Conservation (phyloP, 2,329 filamentous ascomycete species). For the Neoarthrinium moseri region DNA sequence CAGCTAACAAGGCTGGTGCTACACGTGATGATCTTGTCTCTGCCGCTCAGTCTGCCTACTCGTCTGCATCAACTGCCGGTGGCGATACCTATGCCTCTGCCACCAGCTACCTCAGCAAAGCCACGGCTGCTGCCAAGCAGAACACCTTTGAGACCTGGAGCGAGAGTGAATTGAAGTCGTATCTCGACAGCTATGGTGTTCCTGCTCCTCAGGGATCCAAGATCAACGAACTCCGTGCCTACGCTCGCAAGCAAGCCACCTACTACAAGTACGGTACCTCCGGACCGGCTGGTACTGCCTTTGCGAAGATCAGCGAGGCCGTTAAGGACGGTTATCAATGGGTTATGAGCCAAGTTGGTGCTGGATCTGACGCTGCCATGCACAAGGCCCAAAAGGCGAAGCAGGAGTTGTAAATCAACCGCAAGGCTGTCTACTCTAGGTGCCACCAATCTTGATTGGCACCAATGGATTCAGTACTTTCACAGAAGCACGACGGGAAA, state of each 20-base stretch:
- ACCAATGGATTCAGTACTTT: background rate
- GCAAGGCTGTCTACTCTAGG: background rate
- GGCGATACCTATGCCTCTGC: conserved; percentile 62
- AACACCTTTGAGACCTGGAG: conserved; percentile 72
- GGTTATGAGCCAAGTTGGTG: conserved; percentile 46
- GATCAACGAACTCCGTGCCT: conserved; percentile 67
- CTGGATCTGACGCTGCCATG: conserved; percentile 48
- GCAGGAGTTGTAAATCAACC: conserved; percentile 46
- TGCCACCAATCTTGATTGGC: background rate
- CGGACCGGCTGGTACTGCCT: conserved; percentile 62
- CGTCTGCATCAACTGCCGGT: conserved; percentile 57
- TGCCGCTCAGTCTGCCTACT: conserved; percentile 61
- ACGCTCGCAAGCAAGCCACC: conserved; percentile 70
- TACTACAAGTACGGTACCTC: conserved; percentile 77
- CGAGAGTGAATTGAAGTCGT: conserved; percentile 71
- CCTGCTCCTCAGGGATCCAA: conserved; percentile 65
- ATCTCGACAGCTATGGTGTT: conserved; percentile 77
- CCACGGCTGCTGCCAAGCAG: conserved; percentile 65
- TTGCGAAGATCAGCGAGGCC: conserved; percentile 59
- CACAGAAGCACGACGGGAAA: conserved; percentile 1
- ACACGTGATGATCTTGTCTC: conserved; percentile 73
- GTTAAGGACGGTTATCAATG: conserved; percentile 49
- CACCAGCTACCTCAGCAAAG: conserved; percentile 67
- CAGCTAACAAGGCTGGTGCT: conserved; percentile 59
- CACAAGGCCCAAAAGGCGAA: conserved; percentile 44